Evolutionary conservation across 169 alveolate genomes (phyloP).

Genomic region (Plasmodium malariae): DNA sequence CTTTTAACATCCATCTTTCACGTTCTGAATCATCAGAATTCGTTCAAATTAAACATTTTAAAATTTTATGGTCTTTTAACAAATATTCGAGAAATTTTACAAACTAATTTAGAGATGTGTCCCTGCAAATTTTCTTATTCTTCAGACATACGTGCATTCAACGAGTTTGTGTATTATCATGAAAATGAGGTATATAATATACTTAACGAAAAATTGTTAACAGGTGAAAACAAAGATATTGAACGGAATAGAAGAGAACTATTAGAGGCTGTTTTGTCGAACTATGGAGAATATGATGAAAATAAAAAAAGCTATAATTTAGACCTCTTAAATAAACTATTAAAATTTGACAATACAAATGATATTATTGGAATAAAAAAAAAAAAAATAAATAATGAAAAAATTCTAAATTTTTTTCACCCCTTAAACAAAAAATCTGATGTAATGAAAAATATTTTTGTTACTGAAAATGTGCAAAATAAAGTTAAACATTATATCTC

Average conservation of each 20-base stretch:
- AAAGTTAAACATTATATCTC: constrained; percentile 23
- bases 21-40: constrained; percentile 70
- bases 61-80: constrained; percentile 57
- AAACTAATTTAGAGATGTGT: constrained; percentile 24
- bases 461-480: constrained; percentile 54
- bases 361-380: constrained; percentile 50
- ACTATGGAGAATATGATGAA: constrained; percentile 22
- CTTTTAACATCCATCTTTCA: constrained; percentile 54
- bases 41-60: constrained; percentile 53
- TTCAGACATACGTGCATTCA: constrained; percentile 26
- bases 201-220: constrained; percentile 29
- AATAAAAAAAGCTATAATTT: constrained; percentile 14
- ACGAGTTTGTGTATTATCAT: constrained; percentile 62
- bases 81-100: constrained; percentile 40
- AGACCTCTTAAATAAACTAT: not conserved
- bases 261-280: not conserved
- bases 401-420: constrained; percentile 29
- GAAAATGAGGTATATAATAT: constrained; percentile 35
- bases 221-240: constrained; percentile 15
- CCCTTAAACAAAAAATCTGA: constrained; percentile 73
- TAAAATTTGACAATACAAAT: constrained; percentile 61
- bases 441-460: constrained; percentile 72
- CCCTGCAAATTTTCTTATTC: constrained; percentile 1
- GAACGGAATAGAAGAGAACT: constrained; percentile 17
- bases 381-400: constrained; percentile 20